Base-by-base conservation (phyloP, 352 stramenopile genomes). In the Pythium periplocum region DNA sequence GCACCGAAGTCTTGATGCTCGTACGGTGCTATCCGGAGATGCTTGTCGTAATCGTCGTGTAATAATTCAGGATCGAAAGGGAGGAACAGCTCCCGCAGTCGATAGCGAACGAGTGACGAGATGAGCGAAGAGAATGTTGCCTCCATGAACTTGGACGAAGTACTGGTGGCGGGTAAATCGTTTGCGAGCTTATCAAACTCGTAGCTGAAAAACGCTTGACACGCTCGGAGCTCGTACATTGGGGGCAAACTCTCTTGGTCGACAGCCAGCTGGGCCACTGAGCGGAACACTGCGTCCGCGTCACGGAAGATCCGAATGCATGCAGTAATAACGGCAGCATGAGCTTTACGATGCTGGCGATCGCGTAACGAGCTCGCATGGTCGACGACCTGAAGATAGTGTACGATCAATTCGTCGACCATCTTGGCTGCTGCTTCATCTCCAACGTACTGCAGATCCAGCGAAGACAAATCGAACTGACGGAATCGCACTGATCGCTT, bases 1-100 rank as follows among this genome's bases (percentile, higher is more conserved):
- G 81, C 77, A n/a, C 78, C 81, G 53, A 88, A 75, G 51, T 92
- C 76, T 63, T 90, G 81, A 43, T 92, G 81, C 4, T 76, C 61
- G 42, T 90, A 90, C 32, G 49, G 65, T 0, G 71, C 74, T 41
- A 82, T 81, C 1, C 45, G 48, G 12, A 62, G 38, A 34, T 41
- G 42, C 6, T 61, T 46, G 17, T 53, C 68, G 17, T 26, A 26
- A 11, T 70, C 61, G 12, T 68, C 63, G 35, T 45, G 57, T 47
- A 57, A 41, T 26, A 17, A 48, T 4, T 68, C 62, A 11, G 71
- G 62, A 36, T 86, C 65, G 47, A 72, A 84, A 33, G 75, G 68
- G n/a, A 90, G 64, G 49, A 92, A 88, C 34, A 90, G 47, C 26
- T 78, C 57, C 0, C 78, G 75, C 8, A 92, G 55, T 43, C 83